Percentiles rank a stretch among this genome's conserved stretches.
Conservation (phyloP, 768 basidiomycete genomes). For the Agaricus subrufescens region DNA sequence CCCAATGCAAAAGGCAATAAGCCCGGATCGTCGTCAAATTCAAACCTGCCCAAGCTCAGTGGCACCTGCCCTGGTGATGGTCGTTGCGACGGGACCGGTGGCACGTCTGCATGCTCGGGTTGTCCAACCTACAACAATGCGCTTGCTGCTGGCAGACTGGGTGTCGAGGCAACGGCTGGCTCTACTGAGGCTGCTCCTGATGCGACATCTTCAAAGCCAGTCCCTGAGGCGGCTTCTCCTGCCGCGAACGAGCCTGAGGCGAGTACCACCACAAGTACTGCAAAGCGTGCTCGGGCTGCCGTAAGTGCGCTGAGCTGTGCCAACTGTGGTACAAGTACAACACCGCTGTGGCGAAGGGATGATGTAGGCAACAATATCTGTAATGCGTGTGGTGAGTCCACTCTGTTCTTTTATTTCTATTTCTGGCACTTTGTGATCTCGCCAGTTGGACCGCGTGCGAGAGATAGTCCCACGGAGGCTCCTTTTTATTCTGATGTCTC, state of each 20-base stretch:
- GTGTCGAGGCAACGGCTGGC: conserved; percentile 14
- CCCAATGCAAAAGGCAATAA: conserved; percentile 9
- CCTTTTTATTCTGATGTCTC: too few species aligned
- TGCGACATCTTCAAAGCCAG: conserved; percentile 10
- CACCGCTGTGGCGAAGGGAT: conserved; percentile 86
- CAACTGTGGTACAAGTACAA: conserved; percentile 86
- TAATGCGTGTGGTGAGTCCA: conserved; percentile 87
- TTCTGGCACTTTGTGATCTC: background rate
- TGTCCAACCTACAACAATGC: conserved; percentile 97
- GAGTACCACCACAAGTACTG: conserved; percentile 21
- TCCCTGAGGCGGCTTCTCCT: conserved; percentile 12
- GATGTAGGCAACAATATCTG: conserved; percentile 92
- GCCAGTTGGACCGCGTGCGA: background rate
- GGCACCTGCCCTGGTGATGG: conserved; percentile 99
- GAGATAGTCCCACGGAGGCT: too few species aligned
- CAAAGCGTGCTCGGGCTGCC: conserved; percentile 31
- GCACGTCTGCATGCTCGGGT: conserved; percentile 86
- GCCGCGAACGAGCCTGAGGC: conserved; percentile 30
- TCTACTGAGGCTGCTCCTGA: conserved; percentile 12
- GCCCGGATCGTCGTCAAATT: conserved; percentile 15
- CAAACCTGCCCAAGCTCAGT: conserved; percentile 18
- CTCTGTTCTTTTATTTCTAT: conserved; percentile 12
- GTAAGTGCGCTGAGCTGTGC: conserved; percentile 81
- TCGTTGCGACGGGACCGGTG: conserved; percentile 95
- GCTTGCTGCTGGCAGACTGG: conserved; percentile 40